These are phyloP conservation scores for Leccinum variicolor DNA, from an alignment of 768 basidiomycete genomes.

Conservation along the genomic window DNA sequence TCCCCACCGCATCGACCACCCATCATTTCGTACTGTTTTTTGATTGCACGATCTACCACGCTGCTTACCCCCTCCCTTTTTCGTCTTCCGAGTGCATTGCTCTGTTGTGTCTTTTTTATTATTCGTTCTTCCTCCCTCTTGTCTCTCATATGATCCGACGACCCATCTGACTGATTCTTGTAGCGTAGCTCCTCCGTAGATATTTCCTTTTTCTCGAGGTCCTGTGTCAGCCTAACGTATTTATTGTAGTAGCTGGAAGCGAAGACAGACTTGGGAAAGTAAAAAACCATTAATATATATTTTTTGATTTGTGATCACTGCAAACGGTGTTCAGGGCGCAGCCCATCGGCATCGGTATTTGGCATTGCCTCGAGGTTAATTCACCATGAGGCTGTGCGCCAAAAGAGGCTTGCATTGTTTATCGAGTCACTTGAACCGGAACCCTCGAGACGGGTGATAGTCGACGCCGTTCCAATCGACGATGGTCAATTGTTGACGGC, in stretches of 20 bases:
- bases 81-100: not conserved
- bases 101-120: conserved; percentile 11
- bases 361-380: conserved; percentile 9
- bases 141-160: conserved; percentile 1
- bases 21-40: conserved; percentile 26
- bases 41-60: conserved; percentile 16
- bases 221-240: conserved; percentile 19
- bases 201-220: conserved; percentile 20
- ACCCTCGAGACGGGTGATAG: too few relatives aligned
- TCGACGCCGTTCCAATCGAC: too few relatives aligned
- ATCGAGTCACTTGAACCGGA: not conserved
- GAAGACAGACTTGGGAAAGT: conserved; percentile 6
- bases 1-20: conserved; percentile 2
- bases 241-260: conserved; percentile 26
- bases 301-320: not conserved
- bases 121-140: conserved; percentile 2
- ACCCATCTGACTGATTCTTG: conserved; percentile 18
- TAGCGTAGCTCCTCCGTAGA: conserved; percentile 31
- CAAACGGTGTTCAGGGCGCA: not conserved
- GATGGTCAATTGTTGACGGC: too few relatives aligned
- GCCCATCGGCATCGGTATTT: not conserved
- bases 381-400: conserved; percentile 11
- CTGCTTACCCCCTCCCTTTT: not conserved
- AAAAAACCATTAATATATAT: conserved; percentile 15
- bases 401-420: not conserved